A percentile compares a stretch with the other conserved stretches of the same genome.
phyloP scores from a whole-genome alignment of 2,329 filamentous ascomycete species.

The Arachnomyces sp. region DNA sequence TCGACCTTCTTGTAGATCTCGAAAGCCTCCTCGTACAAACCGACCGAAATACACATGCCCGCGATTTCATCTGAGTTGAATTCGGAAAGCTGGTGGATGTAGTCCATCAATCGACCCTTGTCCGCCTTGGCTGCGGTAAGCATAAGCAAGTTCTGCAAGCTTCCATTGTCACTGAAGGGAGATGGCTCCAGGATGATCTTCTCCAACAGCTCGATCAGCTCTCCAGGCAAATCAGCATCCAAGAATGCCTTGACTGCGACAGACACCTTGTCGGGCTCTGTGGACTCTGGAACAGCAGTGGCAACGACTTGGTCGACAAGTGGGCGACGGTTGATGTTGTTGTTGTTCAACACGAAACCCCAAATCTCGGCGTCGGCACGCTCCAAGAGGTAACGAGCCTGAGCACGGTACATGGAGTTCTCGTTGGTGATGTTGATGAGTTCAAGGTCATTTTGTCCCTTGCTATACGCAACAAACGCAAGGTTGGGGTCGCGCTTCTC shows the following conservation, averaged over 20 bases:
- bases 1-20: constrained; percentile 98
- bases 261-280: constrained; percentile 87
- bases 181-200: constrained; percentile 99
- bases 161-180: constrained; percentile 94
- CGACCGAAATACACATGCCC: constrained; percentile 84
- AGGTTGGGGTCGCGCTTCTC: constrained; percentile 97
- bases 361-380: constrained; percentile 85
- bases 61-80: constrained; percentile 93
- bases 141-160: constrained; percentile 90
- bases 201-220: constrained; percentile 94
- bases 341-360: constrained; percentile 87
- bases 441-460: constrained; percentile 95
- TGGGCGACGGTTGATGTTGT: constrained; percentile 90
- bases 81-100: constrained; percentile 81
- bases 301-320: constrained; percentile 94
- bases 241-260: constrained; percentile 91
- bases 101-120: constrained; percentile 88
- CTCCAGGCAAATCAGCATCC: constrained; percentile 77
- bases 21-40: constrained; percentile 92
- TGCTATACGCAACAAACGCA: constrained; percentile 87
- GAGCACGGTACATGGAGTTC: constrained; percentile 99
- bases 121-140: constrained; percentile 96
- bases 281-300: constrained; percentile 86
- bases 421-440: constrained; percentile 97
- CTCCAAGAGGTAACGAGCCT: constrained; percentile 88